Base-by-base conservation (phyloP, 192 early-diverging fungal genomes). In the Coemansia sp. region DNA sequence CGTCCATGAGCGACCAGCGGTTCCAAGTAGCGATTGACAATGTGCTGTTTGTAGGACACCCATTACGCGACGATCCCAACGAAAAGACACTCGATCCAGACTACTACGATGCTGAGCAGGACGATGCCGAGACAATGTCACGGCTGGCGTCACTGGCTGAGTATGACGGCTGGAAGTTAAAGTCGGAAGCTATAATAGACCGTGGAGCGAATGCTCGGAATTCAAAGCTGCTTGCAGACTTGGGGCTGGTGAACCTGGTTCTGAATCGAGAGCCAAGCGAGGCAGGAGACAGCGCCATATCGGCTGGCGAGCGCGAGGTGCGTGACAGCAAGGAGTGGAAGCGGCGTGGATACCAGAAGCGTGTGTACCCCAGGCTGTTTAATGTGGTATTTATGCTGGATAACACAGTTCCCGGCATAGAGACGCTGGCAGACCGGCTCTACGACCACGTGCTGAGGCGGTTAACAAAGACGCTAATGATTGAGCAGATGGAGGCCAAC, bases 11-110 rank as follows among this genome's bases (percentile, higher is more conserved):
- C 73, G 92, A 95, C 70, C 83, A 85, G 50, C 85, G 89, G 55
- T 98, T 98, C 74, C 93, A 95, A 70, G 84, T 98, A 45, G 85
- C 89, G 2, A 89, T 98, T 9, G 93, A 97, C 75, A 89, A 93
- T 46, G 68, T 95, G 60, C 89, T 90, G 10, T 96, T 98, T 89
- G 85, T 93, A 3, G 92, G 92, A 0, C 90, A 91, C 59, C 90
- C 90, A 19, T 78, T 87, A 63, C 68, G 77, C 17, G 83, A 86
- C 58, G 81, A 84, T 55, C 72, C 76, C 25, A 84, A 77, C 29
- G 81, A 75, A 34, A 78, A 76, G 76, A 63, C 80, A 27, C 71
- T 46, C 74, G 89, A 80, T 86, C 91, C 39, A 85, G 91, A 45
- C 82, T 92, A 86, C 48, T 85, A 82, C 59, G 88, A 72, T 67